Evolutionary conservation across 345 rosid genomes (phyloP), one percentile per base, ranked within the genome.

Genomic region (Camelina neglecta): DNA sequence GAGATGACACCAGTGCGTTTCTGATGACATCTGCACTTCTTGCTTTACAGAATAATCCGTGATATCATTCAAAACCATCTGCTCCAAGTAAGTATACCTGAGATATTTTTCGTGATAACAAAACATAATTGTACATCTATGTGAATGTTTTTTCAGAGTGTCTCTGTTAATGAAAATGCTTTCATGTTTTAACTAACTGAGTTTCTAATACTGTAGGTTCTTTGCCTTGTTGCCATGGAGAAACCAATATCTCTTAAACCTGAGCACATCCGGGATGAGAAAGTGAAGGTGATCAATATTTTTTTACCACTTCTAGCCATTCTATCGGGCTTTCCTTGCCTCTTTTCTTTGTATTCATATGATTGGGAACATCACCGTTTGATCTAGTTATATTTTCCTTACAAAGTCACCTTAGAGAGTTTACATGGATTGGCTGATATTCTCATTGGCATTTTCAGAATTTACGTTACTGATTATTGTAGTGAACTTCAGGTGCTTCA

Each of bases 51-150:
- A 74, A 95, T 95, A 63, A 95, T 95, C 72, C 97, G 98, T 10
- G 99, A 95, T 76, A 95, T 95, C 72, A 95, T 95, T 79, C 99
- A 95, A 83, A 93, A 95, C 78, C 99, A 95, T 83, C 80, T 95
- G 33, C 79, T 95, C 72, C 98, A 95, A 96, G 99, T 88, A 81
- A 82, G 79, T 53, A 13, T 67, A 67, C 13, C 36, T 75, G 55
- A 49, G 9, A 67, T 0, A 6, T 13, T 68, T 49, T 49, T 67
- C 26, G n/a, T 57, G 21, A 56, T 33, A 16, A 49, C 2, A 2
- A 20, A 35, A 55, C 41, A 41, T 24, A 24, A 13, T 18, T 54
- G 29, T 16, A 26, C 20, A 24, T 0, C 8, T 55, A 13, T 45
- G 39, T 21, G 41, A 65, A 35, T 48, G 51, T 54, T 68, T 51